phyloP scores from a whole-genome alignment of 2,329 filamentous ascomycete genomes.

The Cytospora mali region DNA sequence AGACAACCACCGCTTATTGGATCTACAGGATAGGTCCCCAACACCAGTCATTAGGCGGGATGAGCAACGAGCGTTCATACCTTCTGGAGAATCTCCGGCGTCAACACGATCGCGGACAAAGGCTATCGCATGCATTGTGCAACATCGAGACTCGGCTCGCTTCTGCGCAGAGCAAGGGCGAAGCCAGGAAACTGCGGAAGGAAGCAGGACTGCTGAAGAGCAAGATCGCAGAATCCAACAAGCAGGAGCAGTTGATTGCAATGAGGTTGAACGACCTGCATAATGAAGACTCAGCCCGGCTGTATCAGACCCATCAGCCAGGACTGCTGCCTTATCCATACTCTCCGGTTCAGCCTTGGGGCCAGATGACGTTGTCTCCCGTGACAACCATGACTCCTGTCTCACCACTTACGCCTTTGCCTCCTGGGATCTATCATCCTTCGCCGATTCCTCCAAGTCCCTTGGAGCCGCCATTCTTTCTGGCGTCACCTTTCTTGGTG shows the following conservation, averaged over 20 bases:
- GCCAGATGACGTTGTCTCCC: slow-evolving; percentile 13
- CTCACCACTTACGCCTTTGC: slow-evolving; percentile 25
- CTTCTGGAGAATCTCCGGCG: slow-evolving; percentile 46
- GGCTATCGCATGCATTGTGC: slow-evolving; percentile 45
- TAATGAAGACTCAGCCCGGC: slow-evolving; percentile 50
- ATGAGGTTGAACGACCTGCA: slow-evolving; percentile 52
- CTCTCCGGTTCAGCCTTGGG: slow-evolving; percentile 7
- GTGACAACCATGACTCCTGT: slow-evolving; percentile 25
- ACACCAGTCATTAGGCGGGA: slow-evolving; percentile 45
- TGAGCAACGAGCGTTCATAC: slow-evolving; percentile 51
- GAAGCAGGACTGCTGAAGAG: slow-evolving; percentile 45
- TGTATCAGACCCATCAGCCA: slow-evolving; percentile 39
- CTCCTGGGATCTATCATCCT: slow-evolving; percentile 20
- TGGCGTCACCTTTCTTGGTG: slow-evolving; percentile 1
- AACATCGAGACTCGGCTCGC: slow-evolving; percentile 37
- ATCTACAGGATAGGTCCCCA: slow-evolving; percentile 35
- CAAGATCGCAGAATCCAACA: slow-evolving; percentile 47
- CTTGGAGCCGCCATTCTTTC: slow-evolving; percentile 12
- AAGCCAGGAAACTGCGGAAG: slow-evolving; percentile 40
- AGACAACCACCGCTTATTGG: neutral
- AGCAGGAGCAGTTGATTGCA: slow-evolving; percentile 51
- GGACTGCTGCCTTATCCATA: slow-evolving; percentile 11
- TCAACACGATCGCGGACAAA: slow-evolving; percentile 42
- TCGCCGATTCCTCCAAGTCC: slow-evolving; percentile 14
- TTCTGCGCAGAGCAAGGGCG: slow-evolving; percentile 26